These are phyloP conservation scores for Coemansia sp. DNA, from an alignment of 192 early-diverging fungal species.

Conservation along the genomic window DNA sequence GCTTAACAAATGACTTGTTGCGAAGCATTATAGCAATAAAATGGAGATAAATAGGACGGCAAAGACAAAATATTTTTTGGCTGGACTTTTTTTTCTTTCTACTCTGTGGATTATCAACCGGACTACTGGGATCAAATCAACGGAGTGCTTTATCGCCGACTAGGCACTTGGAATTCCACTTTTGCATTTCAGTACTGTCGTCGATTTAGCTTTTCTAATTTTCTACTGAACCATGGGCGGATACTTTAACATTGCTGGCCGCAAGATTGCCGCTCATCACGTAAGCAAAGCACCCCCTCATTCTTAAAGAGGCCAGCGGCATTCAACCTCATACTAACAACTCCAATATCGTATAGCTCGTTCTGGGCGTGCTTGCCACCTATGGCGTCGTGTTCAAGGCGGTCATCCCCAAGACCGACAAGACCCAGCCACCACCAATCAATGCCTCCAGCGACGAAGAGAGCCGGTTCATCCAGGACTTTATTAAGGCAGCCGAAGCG, in stretches of 20 bases:
- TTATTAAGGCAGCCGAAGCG: constrained; percentile 51
- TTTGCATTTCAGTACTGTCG: not conserved
- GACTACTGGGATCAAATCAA: not conserved
- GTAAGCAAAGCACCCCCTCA: constrained; percentile 22
- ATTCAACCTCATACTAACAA: not conserved
- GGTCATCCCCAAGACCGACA: constrained; percentile 44
- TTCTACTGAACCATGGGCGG: constrained; percentile 27
- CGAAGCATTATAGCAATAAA: constrained; percentile 56
- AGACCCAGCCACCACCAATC: constrained; percentile 51
- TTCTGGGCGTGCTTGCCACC: constrained; percentile 44
- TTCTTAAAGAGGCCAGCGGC: not conserved
- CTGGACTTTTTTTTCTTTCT: not conserved
- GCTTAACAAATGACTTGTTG: constrained; percentile 83
- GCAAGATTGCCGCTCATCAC: constrained; percentile 50
- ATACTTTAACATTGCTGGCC: constrained; percentile 53
- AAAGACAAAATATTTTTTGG: not conserved
- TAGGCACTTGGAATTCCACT: not conserved
- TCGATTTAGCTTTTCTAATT: not conserved
- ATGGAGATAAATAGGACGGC: not conserved
- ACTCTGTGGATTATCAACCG: not conserved
- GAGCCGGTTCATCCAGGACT: constrained; percentile 51
- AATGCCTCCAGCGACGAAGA: constrained; percentile 48
- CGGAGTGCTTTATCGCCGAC: not conserved
- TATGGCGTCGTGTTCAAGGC: constrained; percentile 43
- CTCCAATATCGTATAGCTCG: constrained; percentile 29